Percentiles rank a stretch among this genome's conserved stretches.
phyloP scores from a whole-genome alignment of 768 basidiomycete genomes.

The Leccinum boreale region DNA sequence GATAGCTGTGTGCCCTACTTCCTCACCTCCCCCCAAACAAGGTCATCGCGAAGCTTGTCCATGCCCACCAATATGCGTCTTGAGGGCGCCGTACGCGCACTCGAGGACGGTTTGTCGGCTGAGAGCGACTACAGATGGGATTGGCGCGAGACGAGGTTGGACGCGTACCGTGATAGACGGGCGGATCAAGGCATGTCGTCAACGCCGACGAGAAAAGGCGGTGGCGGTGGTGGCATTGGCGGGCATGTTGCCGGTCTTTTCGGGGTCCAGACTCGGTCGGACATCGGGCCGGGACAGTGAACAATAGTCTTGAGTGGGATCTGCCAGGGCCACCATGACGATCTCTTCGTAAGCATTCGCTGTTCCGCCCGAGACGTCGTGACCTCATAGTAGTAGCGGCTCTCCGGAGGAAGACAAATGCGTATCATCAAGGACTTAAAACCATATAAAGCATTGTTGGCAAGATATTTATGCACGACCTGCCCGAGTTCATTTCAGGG shows the following conservation, averaged over 20 bases:
- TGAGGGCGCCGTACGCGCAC: conserved; percentile 49
- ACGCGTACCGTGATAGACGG: conserved; percentile 14
- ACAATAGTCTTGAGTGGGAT: neutral
- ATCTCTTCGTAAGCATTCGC: neutral
- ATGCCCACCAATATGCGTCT: conserved; percentile 41
- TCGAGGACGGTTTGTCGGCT: conserved; percentile 60
- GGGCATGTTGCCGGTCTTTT: conserved; percentile 25
- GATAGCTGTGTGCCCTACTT: conserved; percentile 56
- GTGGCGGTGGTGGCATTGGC: conserved; percentile 7
- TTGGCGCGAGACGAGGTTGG: conserved; percentile 69
- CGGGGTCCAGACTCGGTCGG: neutral
- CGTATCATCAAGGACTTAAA: neutral
- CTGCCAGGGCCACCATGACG: neutral
- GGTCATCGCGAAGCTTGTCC: conserved; percentile 55
- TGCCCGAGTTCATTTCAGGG: conserved; percentile 6
- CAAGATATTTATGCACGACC: neutral
- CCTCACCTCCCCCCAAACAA: conserved; percentile 48
- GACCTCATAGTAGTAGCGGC: neutral
- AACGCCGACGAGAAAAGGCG: conserved; percentile 9
- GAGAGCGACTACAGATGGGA: conserved; percentile 71
- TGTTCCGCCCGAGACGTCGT: conserved; percentile 15
- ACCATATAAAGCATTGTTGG: neutral
- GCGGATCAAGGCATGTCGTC: conserved; percentile 5
- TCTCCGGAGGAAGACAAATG: conserved; percentile 7
- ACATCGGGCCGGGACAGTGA: conserved; percentile 5